A percentile compares a stretch with the other conserved stretches of the same genome.
Evolutionary conservation across 2,329 filamentous ascomycete genomes (phyloP).

Genomic region (Phialemoniopsis sp.): DNA sequence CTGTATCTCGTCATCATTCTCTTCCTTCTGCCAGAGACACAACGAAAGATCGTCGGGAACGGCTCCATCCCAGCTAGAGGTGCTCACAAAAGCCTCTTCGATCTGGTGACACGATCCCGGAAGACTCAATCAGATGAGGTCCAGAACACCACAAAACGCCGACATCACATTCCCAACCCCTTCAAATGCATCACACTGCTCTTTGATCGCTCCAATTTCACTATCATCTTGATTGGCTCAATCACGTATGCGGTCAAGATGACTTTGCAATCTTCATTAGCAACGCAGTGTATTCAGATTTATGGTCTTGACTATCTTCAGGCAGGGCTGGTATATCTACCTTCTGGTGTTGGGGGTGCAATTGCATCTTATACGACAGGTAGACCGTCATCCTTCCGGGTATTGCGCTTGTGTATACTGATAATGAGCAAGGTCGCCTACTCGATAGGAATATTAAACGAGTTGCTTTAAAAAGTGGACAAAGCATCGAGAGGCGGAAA

Average conservation of each 20-base stretch:
- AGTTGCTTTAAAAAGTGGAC: too few relatives aligned
- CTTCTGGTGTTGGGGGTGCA: conserved; percentile 46
- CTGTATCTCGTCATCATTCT: conserved; percentile 29
- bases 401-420: too few relatives aligned
- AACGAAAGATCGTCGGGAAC: conserved; percentile 36
- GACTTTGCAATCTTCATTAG: conserved; percentile 55
- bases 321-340: conserved; percentile 50
- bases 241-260: too few relatives aligned
- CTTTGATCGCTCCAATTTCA: too few relatives aligned
- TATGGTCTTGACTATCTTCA: conserved; percentile 47
- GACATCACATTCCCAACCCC: conserved; percentile 52
- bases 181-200: conserved; percentile 49
- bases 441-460: too few relatives aligned
- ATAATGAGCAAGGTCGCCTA: too few relatives aligned
- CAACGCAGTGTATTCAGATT: conserved; percentile 45
- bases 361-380: too few relatives aligned
- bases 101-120: conserved; percentile 19
- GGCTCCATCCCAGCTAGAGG: conserved; percentile 30
- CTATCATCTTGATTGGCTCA: too few relatives aligned
- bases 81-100: conserved; percentile 17
- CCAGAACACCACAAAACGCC: conserved; percentile 26
- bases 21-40: conserved; percentile 40
- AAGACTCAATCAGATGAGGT: too few relatives aligned
- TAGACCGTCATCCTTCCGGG: too few relatives aligned
- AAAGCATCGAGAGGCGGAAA: too few relatives aligned